A percentile compares a stretch with the other conserved stretches of the same genome.
These are phyloP conservation scores for Myxozyma sirexii DNA, from an alignment of 805 yeast genomes.

Conservation along the genomic window DNA sequence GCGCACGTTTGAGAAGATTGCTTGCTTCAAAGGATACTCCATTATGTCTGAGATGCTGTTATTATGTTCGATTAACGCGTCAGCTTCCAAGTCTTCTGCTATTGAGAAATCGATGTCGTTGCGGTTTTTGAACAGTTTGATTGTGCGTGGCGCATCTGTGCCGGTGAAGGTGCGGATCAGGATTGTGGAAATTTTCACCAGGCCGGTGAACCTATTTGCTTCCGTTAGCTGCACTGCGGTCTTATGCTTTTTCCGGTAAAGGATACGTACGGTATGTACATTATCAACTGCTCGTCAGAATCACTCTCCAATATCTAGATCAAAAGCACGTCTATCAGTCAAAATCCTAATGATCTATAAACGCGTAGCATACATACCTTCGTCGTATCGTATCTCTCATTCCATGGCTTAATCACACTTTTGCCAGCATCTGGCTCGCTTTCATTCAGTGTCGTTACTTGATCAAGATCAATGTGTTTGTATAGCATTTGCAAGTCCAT, in stretches of 20 bases:
- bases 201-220: constrained; percentile 56
- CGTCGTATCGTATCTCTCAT: constrained; percentile 52
- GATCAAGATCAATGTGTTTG: constrained; percentile 59
- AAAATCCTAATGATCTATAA: neutral
- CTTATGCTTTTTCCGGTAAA: too few species aligned
- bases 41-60: constrained; percentile 58
- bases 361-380: constrained; percentile 23
- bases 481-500: constrained; percentile 65
- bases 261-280: constrained; percentile 60
- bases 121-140: constrained; percentile 74
- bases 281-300: constrained; percentile 76
- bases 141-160: constrained; percentile 63
- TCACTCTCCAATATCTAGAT: constrained; percentile 57
- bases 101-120: constrained; percentile 72
- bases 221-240: neutral
- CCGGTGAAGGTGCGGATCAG: constrained; percentile 67
- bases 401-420: constrained; percentile 56
- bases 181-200: constrained; percentile 73
- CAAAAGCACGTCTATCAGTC: neutral
- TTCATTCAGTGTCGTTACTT: constrained; percentile 66
- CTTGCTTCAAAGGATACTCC: constrained; percentile 80
- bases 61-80: constrained; percentile 64
- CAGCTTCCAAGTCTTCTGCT: constrained; percentile 49
- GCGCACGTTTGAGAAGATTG: constrained; percentile 68
- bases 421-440: constrained; percentile 55